Conservation (phyloP, 176 grass and related monocot genomes). For the Musa schizocarpa region DNA sequence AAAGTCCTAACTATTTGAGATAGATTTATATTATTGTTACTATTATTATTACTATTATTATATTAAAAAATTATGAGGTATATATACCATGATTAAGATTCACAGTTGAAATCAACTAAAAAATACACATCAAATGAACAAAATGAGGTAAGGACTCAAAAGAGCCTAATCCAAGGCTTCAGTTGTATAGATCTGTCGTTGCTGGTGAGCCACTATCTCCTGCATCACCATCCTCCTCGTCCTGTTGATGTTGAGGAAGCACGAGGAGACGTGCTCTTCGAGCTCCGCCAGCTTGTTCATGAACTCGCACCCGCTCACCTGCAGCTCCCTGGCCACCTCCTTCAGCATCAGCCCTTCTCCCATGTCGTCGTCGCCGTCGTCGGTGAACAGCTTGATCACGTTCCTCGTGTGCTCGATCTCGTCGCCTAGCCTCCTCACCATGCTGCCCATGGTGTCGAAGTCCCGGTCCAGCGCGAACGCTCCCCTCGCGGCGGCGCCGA, state of each 20-base stretch:
- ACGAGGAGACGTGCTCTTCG: conserved; percentile 4
- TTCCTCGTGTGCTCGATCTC: conserved; percentile 5
- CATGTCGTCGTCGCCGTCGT: too few relatives aligned
- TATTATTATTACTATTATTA: too few relatives aligned
- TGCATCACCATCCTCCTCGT: conserved; percentile 8
- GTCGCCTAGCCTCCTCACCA: conserved; percentile 7
- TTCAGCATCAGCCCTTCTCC: not conserved
- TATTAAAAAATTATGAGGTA: too few relatives aligned
- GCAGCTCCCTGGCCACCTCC: conserved; percentile 16
- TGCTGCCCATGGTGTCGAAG: conserved; percentile 10
- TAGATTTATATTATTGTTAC: too few relatives aligned
- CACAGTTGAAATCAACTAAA: too few relatives aligned
- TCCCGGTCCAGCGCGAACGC: not conserved
- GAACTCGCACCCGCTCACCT: not conserved
- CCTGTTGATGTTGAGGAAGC: conserved; percentile 16
- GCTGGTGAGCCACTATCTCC: not conserved
- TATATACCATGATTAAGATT: too few relatives aligned
- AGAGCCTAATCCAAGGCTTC: too few relatives aligned
- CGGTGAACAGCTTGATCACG: not conserved
- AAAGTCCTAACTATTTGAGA: too few relatives aligned
- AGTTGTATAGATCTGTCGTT: not conserved
- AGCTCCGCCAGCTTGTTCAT: not conserved
- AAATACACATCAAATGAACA: too few relatives aligned
- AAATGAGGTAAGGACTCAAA: too few relatives aligned
- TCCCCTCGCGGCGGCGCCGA: conserved; percentile 1